Evolutionary conservation across 805 yeast species (phyloP), one percentile per base, ranked within the genome.

Genomic region (Kuraishia floccosa): DNA sequence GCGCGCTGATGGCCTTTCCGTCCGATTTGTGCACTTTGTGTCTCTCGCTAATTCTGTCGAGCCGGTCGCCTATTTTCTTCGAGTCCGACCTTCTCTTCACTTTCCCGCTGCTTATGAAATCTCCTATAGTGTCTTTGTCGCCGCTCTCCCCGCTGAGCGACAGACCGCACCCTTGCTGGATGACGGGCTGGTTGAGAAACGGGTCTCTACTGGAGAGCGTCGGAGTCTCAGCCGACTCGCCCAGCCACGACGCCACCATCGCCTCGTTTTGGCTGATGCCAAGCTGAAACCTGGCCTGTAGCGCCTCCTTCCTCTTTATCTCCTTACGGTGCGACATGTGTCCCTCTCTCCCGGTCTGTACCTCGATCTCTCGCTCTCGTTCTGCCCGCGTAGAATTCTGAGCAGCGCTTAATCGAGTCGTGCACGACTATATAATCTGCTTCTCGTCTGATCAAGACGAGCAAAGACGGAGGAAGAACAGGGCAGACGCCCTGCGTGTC

Each of bases 241-340:
- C n/a, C 20, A 54, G 46, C 67, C 66, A 60, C 21, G 49, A 44
- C 24, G 42, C 26, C 1, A 52, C 56, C 27, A 39, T 43, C 8
- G 35, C 32, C 29, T 50, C 54, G 21, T 47, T 54, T 17, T 48
- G 47, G 3, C 49, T 34, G 4, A 63, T 36, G 2, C 62, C 58
- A 4, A 55, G 42, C 39, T 58, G 64, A 39, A 63, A 63, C 32
- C 45, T 45, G 13, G 62, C 57, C 38, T 56, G 67, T 9, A 64
- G 47, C 18, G 50, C 58, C 34, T 63, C 63, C 39, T 63, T 64
- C 28, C 51, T 42, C 35, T 60, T 55, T 26, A 63, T 61, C 27
- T 60, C 67, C 25, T 55, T 42, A 20, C 67, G 9, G 11, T 11
- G n/a, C n/a, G n/a, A n/a, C n/a, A n/a, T n/a, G n/a, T n/a, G n/a